These are phyloP conservation scores for Grammothele lineata DNA, from an alignment of 768 basidiomycete species.

Conservation along the genomic window DNA sequence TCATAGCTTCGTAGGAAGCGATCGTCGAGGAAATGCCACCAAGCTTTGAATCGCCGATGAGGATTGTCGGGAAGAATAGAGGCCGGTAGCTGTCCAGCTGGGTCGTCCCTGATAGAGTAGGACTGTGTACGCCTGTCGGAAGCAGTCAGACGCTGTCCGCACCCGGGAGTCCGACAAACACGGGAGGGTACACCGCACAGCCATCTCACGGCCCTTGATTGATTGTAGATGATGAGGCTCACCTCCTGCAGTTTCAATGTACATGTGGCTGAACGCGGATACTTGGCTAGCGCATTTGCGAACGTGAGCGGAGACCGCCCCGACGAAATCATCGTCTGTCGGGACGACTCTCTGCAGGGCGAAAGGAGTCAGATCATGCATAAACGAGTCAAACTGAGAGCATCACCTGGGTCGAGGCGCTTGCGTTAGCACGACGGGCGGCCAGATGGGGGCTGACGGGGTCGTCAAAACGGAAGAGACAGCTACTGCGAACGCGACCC, in stretches of 20 bases:
- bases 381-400: background rate
- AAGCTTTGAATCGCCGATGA: conserved; percentile 84
- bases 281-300: conserved; percentile 40
- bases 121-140: conserved; percentile 82
- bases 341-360: conserved; percentile 37
- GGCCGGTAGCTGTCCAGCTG: conserved; percentile 86
- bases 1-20: conserved; percentile 86
- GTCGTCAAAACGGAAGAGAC: conserved; percentile 79
- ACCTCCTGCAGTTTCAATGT: conserved; percentile 96
- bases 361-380: background rate
- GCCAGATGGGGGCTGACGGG: conserved; percentile 95
- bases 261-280: conserved; percentile 51
- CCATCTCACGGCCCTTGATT: too few relatives aligned
- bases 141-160: background rate
- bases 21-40: conserved; percentile 95
- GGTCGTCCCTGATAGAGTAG: conserved; percentile 74
- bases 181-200: background rate
- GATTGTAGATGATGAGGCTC: conserved; percentile 29
- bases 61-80: conserved; percentile 80
- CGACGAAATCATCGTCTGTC: conserved; percentile 62
- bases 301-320: conserved; percentile 62
- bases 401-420: conserved; percentile 26
- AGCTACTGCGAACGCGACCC: conserved; percentile 51
- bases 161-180: background rate
- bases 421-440: conserved; percentile 44